Conservation (phyloP, 306 rosid genomes). For the Cucurbita ficifolia region DNA sequence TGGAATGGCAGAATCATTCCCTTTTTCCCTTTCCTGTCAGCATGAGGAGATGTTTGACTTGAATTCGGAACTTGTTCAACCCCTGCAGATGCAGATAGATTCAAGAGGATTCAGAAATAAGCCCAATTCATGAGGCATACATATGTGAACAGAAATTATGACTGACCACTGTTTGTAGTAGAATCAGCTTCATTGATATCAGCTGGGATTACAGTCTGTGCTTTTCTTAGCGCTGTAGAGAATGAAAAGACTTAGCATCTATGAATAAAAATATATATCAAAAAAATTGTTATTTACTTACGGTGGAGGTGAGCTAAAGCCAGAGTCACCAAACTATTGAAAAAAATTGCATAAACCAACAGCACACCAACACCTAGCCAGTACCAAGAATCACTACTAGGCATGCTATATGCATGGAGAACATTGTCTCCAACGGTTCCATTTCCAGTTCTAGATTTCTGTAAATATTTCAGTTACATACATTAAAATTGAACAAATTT, state of each 20-base stretch:
- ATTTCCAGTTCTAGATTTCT: constrained; percentile 37
- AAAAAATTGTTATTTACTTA: constrained; percentile 21
- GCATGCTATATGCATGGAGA: constrained; percentile 39
- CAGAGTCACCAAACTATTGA: constrained; percentile 48
- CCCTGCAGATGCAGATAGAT: constrained; percentile 15
- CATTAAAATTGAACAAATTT: too few species aligned
- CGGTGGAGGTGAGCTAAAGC: constrained; percentile 67
- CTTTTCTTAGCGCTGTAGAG: constrained; percentile 39
- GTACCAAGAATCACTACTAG: constrained; percentile 50
- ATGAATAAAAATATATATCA: too few species aligned
- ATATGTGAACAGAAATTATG: constrained; percentile 3
- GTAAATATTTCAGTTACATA: constrained; percentile 5
- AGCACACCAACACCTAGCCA: constrained; percentile 52
- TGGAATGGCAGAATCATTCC: constrained; percentile 96
- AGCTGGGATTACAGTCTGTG: constrained; percentile 31
- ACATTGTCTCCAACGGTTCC: constrained; percentile 41
- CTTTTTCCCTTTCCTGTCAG: constrained; percentile 12
- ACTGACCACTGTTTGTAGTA: constrained; percentile 24
- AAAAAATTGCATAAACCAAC: constrained; percentile 29
- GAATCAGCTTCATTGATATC: constrained; percentile 30
- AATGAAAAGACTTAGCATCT: neutral
- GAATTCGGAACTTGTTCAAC: constrained; percentile 1
- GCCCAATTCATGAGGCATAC: neutral
- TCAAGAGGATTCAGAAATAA: neutral
- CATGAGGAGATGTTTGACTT: neutral